Evolutionary conservation across 192 early-diverging fungal species (phyloP).

Genomic region (Podila horticola): DNA sequence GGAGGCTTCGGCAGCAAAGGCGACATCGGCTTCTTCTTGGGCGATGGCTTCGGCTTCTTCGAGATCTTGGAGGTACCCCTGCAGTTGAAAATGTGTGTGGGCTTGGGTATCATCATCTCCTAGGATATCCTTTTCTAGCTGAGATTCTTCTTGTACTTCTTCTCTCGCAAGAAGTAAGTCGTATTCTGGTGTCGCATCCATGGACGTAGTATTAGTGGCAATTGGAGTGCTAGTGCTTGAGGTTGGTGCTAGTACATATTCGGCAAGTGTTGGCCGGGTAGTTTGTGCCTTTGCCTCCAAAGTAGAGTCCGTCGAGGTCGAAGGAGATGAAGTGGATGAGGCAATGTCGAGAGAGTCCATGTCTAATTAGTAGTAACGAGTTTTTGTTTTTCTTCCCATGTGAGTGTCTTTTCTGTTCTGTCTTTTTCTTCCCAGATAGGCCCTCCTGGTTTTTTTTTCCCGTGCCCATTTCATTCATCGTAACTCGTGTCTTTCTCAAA

Average conservation of each 20-base stretch:
- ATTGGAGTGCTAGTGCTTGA: neutral
- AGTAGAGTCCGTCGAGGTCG: neutral
- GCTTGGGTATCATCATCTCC: slow-evolving; percentile 1
- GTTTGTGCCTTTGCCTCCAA: neutral
- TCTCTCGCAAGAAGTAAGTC: slow-evolving; percentile 12
- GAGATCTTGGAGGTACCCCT: slow-evolving; percentile 36
- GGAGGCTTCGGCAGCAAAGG: slow-evolving; percentile 9
- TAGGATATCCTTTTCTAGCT: neutral
- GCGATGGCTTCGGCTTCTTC: slow-evolving; percentile 22
- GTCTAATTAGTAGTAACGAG: too few species aligned
- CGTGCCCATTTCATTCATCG: too few species aligned
- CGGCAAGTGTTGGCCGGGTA: too few species aligned
- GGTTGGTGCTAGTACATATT: neutral
- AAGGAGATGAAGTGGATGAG: slow-evolving; percentile 1
- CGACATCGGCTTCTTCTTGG: slow-evolving; percentile 17
- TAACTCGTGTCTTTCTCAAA: too few species aligned
- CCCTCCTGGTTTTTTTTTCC: too few species aligned
- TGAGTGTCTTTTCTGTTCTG: too few species aligned
- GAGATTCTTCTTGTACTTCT: slow-evolving; percentile 7
- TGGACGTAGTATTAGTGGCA: too few species aligned
- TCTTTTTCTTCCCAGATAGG: too few species aligned
- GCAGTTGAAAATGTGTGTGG: slow-evolving; percentile 37
- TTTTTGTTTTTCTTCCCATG: too few species aligned
- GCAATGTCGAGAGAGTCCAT: neutral
- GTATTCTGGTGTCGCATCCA: neutral